phyloP scores from a whole-genome alignment of 306 rosid species.

The Dalbergia cochinchinensis region DNA sequence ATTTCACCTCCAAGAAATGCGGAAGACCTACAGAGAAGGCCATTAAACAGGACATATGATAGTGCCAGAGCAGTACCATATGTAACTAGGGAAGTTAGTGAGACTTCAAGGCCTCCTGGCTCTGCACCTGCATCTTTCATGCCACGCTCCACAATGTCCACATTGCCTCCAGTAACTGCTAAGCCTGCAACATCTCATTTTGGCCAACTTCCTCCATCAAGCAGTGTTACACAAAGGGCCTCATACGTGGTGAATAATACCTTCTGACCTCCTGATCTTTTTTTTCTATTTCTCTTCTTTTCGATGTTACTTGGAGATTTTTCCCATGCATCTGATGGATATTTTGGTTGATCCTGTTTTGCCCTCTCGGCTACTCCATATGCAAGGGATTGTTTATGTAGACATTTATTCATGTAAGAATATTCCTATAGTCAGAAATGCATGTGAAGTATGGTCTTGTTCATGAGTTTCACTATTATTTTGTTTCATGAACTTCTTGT shows the following conservation, averaged over 20 bases:
- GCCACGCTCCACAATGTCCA: constrained; percentile 57
- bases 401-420: not conserved
- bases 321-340: constrained; percentile 34
- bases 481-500: not conserved
- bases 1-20: constrained; percentile 55
- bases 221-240: constrained; percentile 61
- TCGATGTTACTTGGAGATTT: constrained; percentile 36
- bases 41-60: constrained; percentile 67
- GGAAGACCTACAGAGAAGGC: constrained; percentile 66
- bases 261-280: constrained; percentile 25
- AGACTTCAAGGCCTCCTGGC: constrained; percentile 65
- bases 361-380: not conserved
- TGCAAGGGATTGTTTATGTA: not conserved
- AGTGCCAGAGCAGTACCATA: constrained; percentile 63
- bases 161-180: constrained; percentile 68
- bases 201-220: constrained; percentile 70
- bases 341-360: constrained; percentile 32
- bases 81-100: constrained; percentile 64
- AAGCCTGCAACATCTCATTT: constrained; percentile 65
- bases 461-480: not conserved
- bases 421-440: not conserved
- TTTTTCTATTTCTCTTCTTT: constrained; percentile 17
- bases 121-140: constrained; percentile 57
- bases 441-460: not conserved
- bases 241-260: constrained; percentile 63